Conservation (phyloP, 1,139 yeast genomes). For the Suhomyces bokatorum region DNA sequence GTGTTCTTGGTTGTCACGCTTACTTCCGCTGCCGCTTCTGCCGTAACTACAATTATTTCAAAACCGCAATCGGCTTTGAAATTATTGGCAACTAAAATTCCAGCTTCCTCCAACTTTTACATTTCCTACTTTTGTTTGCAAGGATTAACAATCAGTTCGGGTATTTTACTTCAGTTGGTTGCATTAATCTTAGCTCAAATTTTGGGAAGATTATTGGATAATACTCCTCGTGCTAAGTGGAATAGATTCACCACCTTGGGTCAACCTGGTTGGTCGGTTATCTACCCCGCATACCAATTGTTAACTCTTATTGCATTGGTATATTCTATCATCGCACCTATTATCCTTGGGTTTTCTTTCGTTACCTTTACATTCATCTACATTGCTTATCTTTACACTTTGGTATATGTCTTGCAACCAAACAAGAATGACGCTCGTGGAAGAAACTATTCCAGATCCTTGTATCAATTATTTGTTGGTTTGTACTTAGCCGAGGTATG, state of each 20-base stretch:
- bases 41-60: conserved; percentile 55
- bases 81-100: conserved; percentile 59
- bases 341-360: conserved; percentile 49
- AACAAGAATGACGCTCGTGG: conserved; percentile 60
- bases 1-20: conserved; percentile 79
- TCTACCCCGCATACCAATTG: conserved; percentile 43
- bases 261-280: conserved; percentile 42
- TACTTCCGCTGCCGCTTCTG: conserved; percentile 74
- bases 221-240: conserved; percentile 48
- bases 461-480: conserved; percentile 66
- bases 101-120: conserved; percentile 70
- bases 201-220: conserved; percentile 47
- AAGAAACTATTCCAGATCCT: conserved; percentile 62
- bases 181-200: conserved; percentile 47
- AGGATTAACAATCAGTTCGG: conserved; percentile 44
- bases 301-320: conserved; percentile 40
- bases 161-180: conserved; percentile 42
- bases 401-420: conserved; percentile 58
- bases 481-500: conserved; percentile 67
- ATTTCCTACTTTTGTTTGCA: conserved; percentile 51
- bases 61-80: conserved; percentile 58
- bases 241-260: conserved; percentile 43
- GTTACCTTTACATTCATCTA: conserved; percentile 49
- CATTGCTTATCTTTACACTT: conserved; percentile 59
- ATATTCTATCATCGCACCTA: conserved; percentile 47